A percentile compares a stretch with the other conserved stretches of the same genome.
Evolutionary conservation across 768 basidiomycete genomes (phyloP).

Genomic region (Lactarius deliciosus): DNA sequence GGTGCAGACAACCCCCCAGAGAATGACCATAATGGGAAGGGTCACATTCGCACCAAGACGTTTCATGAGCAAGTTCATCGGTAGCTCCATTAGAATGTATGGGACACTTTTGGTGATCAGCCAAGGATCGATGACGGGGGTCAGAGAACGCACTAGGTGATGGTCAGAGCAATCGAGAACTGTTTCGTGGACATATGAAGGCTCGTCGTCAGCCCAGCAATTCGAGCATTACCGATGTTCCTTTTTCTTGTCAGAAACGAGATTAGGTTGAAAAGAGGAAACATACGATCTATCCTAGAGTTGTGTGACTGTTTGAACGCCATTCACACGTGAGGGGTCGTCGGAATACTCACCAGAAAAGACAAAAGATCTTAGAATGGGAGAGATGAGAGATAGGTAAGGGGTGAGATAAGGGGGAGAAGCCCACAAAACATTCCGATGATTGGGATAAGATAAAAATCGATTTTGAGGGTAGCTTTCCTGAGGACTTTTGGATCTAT

Average conservation of each 20-base stretch:
- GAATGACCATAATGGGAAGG: conserved; percentile 58
- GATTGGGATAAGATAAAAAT: conserved; percentile 15
- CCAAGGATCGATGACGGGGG: conserved; percentile 5
- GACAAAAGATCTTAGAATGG: conserved; percentile 18
- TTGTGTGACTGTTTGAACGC: not conserved
- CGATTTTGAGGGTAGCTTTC: conserved; percentile 18
- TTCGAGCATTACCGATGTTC: conserved; percentile 34
- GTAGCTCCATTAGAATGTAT: conserved; percentile 34
- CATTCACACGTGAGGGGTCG: not conserved
- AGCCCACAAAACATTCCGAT: conserved; percentile 8
- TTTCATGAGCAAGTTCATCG: conserved; percentile 36
- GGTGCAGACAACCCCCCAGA: conserved; percentile 63
- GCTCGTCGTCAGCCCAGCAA: conserved; percentile 36
- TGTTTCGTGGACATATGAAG: conserved; percentile 31
- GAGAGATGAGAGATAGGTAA: not conserved
- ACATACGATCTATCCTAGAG: conserved; percentile 22
- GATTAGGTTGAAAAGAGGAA: not conserved
- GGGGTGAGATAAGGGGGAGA: not conserved
- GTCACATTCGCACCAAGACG: conserved; percentile 55
- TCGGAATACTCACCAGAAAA: conserved; percentile 11
- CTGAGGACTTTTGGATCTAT: conserved; percentile 8
- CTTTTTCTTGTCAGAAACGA: not conserved
- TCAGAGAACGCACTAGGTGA: conserved; percentile 12
- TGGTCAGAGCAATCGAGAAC: conserved; percentile 19
- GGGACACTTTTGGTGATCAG: conserved; percentile 32